Evolutionary conservation across 2,329 filamentous ascomycete genomes (phyloP), one percentile per base, ranked within the genome.

Genomic region (Penicillium crustosum): DNA sequence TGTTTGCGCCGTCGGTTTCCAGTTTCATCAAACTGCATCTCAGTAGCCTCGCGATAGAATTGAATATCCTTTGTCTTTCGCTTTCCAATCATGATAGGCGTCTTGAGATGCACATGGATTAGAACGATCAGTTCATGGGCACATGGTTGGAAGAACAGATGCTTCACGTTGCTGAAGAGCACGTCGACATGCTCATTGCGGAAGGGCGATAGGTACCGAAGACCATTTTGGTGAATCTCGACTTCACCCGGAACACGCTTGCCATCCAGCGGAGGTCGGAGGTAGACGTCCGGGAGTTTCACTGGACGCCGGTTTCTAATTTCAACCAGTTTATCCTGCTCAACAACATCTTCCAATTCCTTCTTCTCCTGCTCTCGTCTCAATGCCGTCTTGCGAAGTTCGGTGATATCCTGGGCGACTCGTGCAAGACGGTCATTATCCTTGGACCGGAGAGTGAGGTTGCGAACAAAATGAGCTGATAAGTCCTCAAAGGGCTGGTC

Each of bases 21-120:
- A 48, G 94, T 99, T 79, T 99, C 94, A 70, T 99, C 94, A 67
- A 99, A 97, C 70, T 96, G 92, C 74, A 99, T 97, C 66, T 99
- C 94, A 0, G 94, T 97, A 4, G 94, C 94, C 79, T 99, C 94
- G 53, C 94, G 87, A 71, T 97, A 97, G 78, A 99, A 99, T 68
- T 99, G 95, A 1, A 99, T 90, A 73, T 99, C 95, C 79, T 94
- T 97, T 12, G 94, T 96, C 85, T 99, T 99, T 80, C 96, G 95
- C 83, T 96, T 97, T 60, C 94, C 94, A 62, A 99, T 90, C 75
- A 99, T 92, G 73, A 99, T 97, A 3, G 94, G 94, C 61, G 97
- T 96, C 78, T 96, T 97, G 49, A 99, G 85, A 74, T 99, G 94
- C 56, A 99, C 90, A 75, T 99, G 94, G 66, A 99, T 97, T 68